Evolutionary conservation across 306 rosid genomes (phyloP).

Genomic region (Spatholobus suberectus): DNA sequence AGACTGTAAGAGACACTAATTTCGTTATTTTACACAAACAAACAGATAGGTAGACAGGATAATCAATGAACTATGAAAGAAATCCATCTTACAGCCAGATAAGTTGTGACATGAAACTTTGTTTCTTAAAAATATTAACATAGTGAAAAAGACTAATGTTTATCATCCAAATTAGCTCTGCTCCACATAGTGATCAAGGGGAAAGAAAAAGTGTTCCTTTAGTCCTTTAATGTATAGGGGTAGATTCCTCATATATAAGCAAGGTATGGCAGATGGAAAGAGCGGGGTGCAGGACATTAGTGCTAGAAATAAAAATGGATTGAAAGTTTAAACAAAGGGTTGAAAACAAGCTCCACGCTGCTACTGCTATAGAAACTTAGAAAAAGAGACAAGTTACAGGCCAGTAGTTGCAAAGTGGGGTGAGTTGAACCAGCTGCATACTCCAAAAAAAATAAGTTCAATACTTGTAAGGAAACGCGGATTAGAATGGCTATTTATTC

Average conservation of each 20-base stretch:
- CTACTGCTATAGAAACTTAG: neutral
- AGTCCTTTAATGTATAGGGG: neutral
- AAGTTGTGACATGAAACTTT: conserved; percentile 17
- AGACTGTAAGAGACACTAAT: conserved; percentile 1
- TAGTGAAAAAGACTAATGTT: neutral
- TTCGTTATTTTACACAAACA: neutral
- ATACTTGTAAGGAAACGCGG: neutral
- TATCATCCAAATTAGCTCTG: conserved; percentile 10
- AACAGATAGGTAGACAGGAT: neutral
- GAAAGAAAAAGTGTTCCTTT: neutral
- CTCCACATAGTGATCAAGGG: conserved; percentile 4
- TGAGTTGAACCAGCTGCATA: conserved; percentile 6
- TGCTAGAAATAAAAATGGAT: neutral
- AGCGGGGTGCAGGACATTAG: neutral
- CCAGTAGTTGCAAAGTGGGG: neutral
- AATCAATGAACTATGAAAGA: neutral
- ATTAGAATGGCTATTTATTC: neutral
- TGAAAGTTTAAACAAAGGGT: neutral
- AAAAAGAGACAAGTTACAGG: neutral
- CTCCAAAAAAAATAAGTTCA: neutral
- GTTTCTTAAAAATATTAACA: conserved; percentile 11
- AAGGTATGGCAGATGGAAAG: neutral
- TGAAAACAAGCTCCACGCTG: neutral
- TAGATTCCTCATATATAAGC: neutral
- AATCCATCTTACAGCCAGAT: conserved; percentile 8